Base-by-base conservation (phyloP, 2,329 filamentous ascomycete genomes). In the Diaporthe vexans region DNA sequence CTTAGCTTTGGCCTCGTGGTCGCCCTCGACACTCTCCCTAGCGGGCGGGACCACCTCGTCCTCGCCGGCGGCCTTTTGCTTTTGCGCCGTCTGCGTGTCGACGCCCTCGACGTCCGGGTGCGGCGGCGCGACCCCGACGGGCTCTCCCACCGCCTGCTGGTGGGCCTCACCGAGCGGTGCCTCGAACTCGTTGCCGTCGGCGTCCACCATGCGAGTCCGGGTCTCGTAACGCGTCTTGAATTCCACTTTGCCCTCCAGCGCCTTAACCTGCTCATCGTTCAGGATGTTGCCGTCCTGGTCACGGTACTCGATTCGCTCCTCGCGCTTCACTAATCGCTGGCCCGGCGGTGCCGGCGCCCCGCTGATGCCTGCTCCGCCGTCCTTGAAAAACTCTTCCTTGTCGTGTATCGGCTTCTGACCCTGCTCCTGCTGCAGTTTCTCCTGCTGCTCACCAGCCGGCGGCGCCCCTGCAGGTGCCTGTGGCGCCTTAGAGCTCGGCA, bases 221-320 rank as follows among this genome's bases (percentile, higher is more conserved):
- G 96, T 98, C 87, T 98, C 96, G 82, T 98, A 98, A 78, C 93
- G 93, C 17, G 97, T 98, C 86, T 97, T 92, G 86, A 99, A 98
- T 80, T 95, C 94, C 75, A 98, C 95, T 84, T 98, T 97, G 80
- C 96, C 97, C 83, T 96, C 91, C 43, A 99, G 90, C 26, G 90
- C 91, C 80, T 93, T 91, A 74, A 99, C 95, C 82, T 98, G 91
- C 80, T 95, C 94, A 72, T 93, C 91, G 80, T 96, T 87, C 43
- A 99, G 90, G 43, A 98, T 83, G 81, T 98, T 98, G 77, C 97
- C 97, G 79, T 97, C 89, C 83, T 98, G 94, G 83, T 98, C 97
- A 71, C 97, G 94, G 85, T 98, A 99, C 85, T 98, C 97, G 61
- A 98, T 87, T 78, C 92, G 93, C 85, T 98, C 94, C 84, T 97